phyloP scores from a whole-genome alignment of 129 eudicot genomes.

The Pittosporum tobira region DNA sequence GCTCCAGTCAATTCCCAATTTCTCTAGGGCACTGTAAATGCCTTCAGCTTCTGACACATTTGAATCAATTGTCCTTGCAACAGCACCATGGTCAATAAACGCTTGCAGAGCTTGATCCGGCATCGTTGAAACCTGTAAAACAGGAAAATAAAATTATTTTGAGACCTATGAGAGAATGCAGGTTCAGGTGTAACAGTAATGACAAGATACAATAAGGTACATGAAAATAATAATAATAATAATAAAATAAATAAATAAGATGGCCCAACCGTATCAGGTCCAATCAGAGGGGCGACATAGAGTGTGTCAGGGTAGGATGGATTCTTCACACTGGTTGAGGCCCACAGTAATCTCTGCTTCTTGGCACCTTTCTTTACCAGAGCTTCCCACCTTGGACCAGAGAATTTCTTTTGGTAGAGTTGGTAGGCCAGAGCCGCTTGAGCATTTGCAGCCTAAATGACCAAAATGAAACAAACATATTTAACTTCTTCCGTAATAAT shows the following conservation, averaged over 20 bases:
- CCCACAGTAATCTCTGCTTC: conserved; percentile 96
- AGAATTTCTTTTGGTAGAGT: conserved; percentile 94
- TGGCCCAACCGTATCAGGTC: conserved; percentile 85
- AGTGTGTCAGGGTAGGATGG: conserved; percentile 97
- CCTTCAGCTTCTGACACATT: conserved; percentile 95
- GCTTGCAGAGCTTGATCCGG: conserved; percentile 98
- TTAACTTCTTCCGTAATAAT: conserved; percentile 4
- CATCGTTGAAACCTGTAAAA: conserved; percentile 88
- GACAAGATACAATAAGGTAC: too few species aligned
- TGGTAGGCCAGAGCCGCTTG: conserved; percentile 96
- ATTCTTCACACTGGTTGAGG: conserved; percentile 97
- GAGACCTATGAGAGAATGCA: background rate
- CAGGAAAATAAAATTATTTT: background rate
- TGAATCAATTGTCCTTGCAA: conserved; percentile 79
- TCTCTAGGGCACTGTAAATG: conserved; percentile 87
- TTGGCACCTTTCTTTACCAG: conserved; percentile 97
- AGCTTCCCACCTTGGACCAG: conserved; percentile 99
- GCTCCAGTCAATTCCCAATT: conserved; percentile 88
- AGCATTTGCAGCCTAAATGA: conserved; percentile 88
- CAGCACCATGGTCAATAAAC: conserved; percentile 80
- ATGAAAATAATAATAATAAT: too few species aligned
- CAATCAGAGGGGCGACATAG: conserved; percentile 94
- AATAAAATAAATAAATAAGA: too few species aligned
- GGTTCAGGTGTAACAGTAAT: too few species aligned
- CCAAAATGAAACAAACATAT: background rate